Conservation (phyloP, 495 filamentous ascomycete species). For the Aspergillus carlsbadensis region DNA sequence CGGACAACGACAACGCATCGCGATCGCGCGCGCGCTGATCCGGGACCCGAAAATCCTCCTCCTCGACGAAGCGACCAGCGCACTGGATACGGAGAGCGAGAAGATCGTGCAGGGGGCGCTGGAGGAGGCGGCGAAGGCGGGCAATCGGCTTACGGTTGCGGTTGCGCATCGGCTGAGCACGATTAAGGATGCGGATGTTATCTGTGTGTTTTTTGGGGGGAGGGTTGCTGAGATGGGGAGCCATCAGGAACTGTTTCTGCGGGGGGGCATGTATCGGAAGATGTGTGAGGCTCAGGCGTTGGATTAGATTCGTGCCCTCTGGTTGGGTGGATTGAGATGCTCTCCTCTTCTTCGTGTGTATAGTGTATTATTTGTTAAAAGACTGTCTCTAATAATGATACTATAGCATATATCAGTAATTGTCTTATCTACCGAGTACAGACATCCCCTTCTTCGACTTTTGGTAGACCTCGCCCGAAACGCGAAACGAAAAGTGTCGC, state of each 20-base stretch:
- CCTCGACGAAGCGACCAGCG: conserved; percentile 80
- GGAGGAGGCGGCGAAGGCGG: conserved; percentile 58
- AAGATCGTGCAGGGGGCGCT: conserved; percentile 80
- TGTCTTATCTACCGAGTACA: too few relatives aligned
- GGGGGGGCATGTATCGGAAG: neutral
- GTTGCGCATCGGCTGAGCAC: conserved; percentile 77
- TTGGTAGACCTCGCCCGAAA: too few relatives aligned
- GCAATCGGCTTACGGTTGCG: conserved; percentile 73
- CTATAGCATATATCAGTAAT: too few relatives aligned
- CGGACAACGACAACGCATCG: conserved; percentile 82
- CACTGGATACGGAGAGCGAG: conserved; percentile 78
- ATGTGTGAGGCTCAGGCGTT: conserved; percentile 11
- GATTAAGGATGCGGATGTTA: conserved; percentile 79
- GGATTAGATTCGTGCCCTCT: neutral
- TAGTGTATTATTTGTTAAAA: too few relatives aligned
- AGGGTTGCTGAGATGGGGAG: conserved; percentile 70
- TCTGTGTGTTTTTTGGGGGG: conserved; percentile 80
- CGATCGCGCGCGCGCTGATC: conserved; percentile 71
- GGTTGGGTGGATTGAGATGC: too few relatives aligned
- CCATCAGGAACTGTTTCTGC: conserved; percentile 61
- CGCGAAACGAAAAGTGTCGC: too few relatives aligned
- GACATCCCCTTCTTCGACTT: too few relatives aligned
- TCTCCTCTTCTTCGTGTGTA: too few relatives aligned
- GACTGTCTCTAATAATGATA: too few relatives aligned
- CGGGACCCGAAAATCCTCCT: conserved; percentile 69